These are phyloP conservation scores for Komagataella mondaviorum DNA, from an alignment of 805 yeast species.

Conservation along the genomic window DNA sequence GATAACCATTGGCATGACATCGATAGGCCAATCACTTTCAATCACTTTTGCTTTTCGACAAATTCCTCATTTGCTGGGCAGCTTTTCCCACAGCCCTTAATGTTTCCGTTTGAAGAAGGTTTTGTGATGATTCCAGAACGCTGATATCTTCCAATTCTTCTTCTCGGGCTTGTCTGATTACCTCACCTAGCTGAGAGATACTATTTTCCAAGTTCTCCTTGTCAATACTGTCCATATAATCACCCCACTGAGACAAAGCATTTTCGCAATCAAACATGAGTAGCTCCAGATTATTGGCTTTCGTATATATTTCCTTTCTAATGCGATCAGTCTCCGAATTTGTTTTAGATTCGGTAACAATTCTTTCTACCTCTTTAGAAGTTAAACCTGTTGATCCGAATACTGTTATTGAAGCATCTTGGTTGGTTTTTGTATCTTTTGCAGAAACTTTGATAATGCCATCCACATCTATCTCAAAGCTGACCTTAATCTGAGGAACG, in stretches of 20 bases:
- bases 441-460: constrained; percentile 95
- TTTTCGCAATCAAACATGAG: constrained; percentile 21
- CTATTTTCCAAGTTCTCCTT: constrained; percentile 7
- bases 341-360: constrained; percentile 86
- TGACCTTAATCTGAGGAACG: constrained; percentile 80
- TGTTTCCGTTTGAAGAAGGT: background rate
- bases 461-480: constrained; percentile 92
- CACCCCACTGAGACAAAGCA: constrained; percentile 13
- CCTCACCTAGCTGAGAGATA: constrained; percentile 11
- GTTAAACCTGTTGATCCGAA: constrained; percentile 93
- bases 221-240: constrained; percentile 8
- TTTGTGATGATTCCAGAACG: background rate
- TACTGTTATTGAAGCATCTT: constrained; percentile 90
- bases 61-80: background rate
- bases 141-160: constrained; percentile 12
- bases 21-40: background rate
- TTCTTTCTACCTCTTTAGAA: constrained; percentile 78
- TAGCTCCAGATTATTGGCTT: constrained; percentile 48
- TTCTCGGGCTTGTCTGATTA: constrained; percentile 16
- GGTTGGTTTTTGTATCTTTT: constrained; percentile 84
- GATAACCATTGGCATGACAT: background rate
- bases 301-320: constrained; percentile 71
- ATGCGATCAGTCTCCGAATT: constrained; percentile 81
- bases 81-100: background rate
- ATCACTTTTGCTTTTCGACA: background rate